A percentile compares a stretch with the other conserved stretches of the same genome.
These are phyloP conservation scores for Paulownia fortunei DNA, from an alignment of 257 asterid genomes.

Conservation along the genomic window DNA sequence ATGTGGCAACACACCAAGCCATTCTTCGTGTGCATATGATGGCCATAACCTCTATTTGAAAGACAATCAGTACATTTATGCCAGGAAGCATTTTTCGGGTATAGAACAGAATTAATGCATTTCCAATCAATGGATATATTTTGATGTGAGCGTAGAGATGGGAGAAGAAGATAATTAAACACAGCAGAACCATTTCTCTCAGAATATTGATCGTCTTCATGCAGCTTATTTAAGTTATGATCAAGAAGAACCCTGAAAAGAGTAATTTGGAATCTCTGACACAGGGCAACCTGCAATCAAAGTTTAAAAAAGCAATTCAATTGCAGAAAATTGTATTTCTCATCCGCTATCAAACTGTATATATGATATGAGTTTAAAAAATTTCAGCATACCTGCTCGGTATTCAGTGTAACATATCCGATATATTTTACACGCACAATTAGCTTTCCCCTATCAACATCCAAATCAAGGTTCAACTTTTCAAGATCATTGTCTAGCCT, in stretches of 20 bases:
- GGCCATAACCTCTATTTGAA: slow-evolving; percentile 23
- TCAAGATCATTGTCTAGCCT: slow-evolving; percentile 53
- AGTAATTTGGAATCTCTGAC: slow-evolving; percentile 63
- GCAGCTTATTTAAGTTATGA: slow-evolving; percentile 44
- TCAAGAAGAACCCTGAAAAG: slow-evolving; percentile 60
- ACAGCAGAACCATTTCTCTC: slow-evolving; percentile 24
- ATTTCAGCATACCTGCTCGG: slow-evolving; percentile 49
- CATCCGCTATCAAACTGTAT: neutral
- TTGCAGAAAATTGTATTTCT: neutral
- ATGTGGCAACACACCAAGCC: slow-evolving; percentile 62
- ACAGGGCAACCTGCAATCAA: slow-evolving; percentile 51
- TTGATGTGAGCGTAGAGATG: slow-evolving; percentile 35
- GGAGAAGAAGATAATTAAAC: slow-evolving; percentile 73
- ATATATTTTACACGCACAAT: slow-evolving; percentile 34
- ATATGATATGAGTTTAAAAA: neutral
- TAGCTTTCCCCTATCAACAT: slow-evolving; percentile 56
- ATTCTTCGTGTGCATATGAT: slow-evolving; percentile 46
- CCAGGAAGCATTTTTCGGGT: slow-evolving; percentile 8
- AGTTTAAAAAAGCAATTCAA: neutral
- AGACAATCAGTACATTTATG: slow-evolving; percentile 30
- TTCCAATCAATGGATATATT: slow-evolving; percentile 57
- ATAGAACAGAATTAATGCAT: slow-evolving; percentile 44
- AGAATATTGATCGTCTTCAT: slow-evolving; percentile 31
- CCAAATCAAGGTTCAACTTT: slow-evolving; percentile 44
- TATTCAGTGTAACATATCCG: slow-evolving; percentile 41